These are phyloP conservation scores for Zopfia rhizophila DNA, from an alignment of 2,329 filamentous ascomycete species.

Conservation along the genomic window DNA sequence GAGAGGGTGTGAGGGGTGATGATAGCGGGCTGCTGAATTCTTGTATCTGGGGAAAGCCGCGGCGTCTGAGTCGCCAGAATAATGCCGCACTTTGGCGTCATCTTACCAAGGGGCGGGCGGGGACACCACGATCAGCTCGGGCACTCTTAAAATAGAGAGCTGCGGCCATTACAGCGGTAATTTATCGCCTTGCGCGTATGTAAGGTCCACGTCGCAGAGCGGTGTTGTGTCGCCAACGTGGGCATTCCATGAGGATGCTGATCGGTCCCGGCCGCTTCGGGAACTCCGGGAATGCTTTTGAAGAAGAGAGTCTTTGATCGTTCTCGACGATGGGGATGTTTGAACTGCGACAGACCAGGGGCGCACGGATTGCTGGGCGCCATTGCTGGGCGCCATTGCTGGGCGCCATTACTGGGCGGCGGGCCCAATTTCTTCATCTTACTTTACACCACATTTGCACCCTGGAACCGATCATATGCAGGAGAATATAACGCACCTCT, in stretches of 20 bases:
- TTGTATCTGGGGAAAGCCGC: background rate
- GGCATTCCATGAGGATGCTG: background rate
- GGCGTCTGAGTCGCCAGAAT: slow-evolving; percentile 11
- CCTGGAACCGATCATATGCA: slow-evolving; percentile 22
- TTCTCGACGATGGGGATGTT: no score
- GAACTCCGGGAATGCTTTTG: slow-evolving; percentile 5
- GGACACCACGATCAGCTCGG: slow-evolving; percentile 6
- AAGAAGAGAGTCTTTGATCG: no score
- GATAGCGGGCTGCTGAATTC: no score
- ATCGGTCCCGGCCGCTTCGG: slow-evolving; percentile 9
- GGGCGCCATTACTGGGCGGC: background rate
- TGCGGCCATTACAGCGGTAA: no score
- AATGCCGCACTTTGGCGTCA: slow-evolving; percentile 25
- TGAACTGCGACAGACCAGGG: no score
- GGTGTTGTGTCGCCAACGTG: background rate
- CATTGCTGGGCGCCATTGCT: background rate
- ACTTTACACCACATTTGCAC: background rate
- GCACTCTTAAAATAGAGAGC: slow-evolving; percentile 11
- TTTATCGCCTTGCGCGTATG: no score
- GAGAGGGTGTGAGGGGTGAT: slow-evolving; percentile 10
- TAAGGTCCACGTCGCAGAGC: slow-evolving; percentile 11
- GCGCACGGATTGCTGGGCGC: no score
- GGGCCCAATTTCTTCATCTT: slow-evolving; percentile 8
- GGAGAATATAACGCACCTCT: no score
- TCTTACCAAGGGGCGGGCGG: slow-evolving; percentile 8